These are phyloP conservation scores for Sugiyamaella lignohabitans DNA, from an alignment of 805 yeast genomes.

Conservation along the genomic window DNA sequence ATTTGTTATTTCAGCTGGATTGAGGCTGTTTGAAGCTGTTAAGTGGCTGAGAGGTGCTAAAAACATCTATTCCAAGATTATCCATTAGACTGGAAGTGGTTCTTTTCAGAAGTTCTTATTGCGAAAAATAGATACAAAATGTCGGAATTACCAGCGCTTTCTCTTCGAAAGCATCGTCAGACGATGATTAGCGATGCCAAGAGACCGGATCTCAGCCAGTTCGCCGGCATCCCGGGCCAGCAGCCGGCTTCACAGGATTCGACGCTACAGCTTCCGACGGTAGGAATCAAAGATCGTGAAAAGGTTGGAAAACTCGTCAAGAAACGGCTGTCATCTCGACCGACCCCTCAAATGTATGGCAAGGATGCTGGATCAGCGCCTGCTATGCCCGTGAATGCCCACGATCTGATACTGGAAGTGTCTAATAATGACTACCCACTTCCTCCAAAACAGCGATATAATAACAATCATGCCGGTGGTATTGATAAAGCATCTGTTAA, in stretches of 20 bases:
- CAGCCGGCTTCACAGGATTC: constrained; percentile 5
- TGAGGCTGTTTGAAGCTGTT: too few species aligned
- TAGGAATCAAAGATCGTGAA: constrained; percentile 22
- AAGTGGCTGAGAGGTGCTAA: too few species aligned
- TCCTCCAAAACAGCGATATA: constrained; percentile 2
- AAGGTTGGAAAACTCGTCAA: constrained; percentile 25
- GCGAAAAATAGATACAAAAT: too few species aligned
- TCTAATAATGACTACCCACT: constrained; percentile 8
- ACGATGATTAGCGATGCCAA: constrained; percentile 19
- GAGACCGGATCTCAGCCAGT: constrained; percentile 9
- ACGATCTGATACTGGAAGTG: constrained; percentile 41
- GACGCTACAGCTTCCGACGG: constrained; percentile 19
- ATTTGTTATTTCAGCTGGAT: too few species aligned
- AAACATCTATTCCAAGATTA: too few species aligned
- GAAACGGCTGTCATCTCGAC: constrained; percentile 23
- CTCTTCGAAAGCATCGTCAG: constrained; percentile 26
- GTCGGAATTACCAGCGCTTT: constrained; percentile 13
- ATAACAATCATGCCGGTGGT: not conserved
- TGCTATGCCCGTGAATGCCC: constrained; percentile 74
- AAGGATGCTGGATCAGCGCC: constrained; percentile 71
- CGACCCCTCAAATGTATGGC: constrained; percentile 56
- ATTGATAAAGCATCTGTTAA: not conserved
- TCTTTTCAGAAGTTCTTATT: too few species aligned
- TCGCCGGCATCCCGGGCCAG: constrained; percentile 8
- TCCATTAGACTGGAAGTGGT: too few species aligned